These are phyloP conservation scores for Colletotrichum sp. DNA, from an alignment of 2,329 filamentous ascomycete genomes.

Conservation along the genomic window DNA sequence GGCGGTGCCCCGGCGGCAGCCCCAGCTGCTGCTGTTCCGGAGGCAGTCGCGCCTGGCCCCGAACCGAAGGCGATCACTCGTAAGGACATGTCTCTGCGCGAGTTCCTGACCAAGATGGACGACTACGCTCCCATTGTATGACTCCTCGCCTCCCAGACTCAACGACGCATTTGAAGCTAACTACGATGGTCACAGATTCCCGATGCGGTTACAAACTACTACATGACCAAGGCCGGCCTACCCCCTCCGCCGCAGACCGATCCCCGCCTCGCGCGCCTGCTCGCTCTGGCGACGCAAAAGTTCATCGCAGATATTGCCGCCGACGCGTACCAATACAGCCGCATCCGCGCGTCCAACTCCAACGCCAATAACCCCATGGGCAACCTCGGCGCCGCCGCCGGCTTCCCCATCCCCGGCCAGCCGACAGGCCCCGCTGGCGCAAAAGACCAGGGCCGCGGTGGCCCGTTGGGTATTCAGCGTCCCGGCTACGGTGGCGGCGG, in stretches of 20 bases:
- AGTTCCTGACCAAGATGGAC: constrained; percentile 96
- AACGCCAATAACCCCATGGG: constrained; percentile 92
- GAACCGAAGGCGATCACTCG: constrained; percentile 75
- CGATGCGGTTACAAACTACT: constrained; percentile 97
- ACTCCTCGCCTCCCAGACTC: constrained; percentile 19
- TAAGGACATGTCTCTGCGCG: constrained; percentile 90
- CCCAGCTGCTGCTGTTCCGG: constrained; percentile 26
- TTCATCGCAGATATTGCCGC: constrained; percentile 98
- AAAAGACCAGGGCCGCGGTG: constrained; percentile 62
- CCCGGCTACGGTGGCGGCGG: constrained; percentile 87
- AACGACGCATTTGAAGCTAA: neutral
- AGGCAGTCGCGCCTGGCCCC: constrained; percentile 52
- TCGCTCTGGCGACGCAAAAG: constrained; percentile 97
- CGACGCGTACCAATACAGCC: constrained; percentile 96
- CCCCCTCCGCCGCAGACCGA: constrained; percentile 92
- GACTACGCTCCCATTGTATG: constrained; percentile 96
- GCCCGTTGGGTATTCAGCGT: constrained; percentile 75
- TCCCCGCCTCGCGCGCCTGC: constrained; percentile 86
- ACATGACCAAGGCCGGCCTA: constrained; percentile 93
- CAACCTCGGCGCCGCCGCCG: constrained; percentile 77
- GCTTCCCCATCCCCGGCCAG: constrained; percentile 70
- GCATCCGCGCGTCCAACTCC: constrained; percentile 88
- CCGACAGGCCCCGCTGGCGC: constrained; percentile 58
- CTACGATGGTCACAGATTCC: constrained; percentile 70
- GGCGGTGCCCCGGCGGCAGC: constrained; percentile 18